Conservation (phyloP, 2,329 filamentous ascomycete species). For the Fusarium euwallaceae region DNA sequence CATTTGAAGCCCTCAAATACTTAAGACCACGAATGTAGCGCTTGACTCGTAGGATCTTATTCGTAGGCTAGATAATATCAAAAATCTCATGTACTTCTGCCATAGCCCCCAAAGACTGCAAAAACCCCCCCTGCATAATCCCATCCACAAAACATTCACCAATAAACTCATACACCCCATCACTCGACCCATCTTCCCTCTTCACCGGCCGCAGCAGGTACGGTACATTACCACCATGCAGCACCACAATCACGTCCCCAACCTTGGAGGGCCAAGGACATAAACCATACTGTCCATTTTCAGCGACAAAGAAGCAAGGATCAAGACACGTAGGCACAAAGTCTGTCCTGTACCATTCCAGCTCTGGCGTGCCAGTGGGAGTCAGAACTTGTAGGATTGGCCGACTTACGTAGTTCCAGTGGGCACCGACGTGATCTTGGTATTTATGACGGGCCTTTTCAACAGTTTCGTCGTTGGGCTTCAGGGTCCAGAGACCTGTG, state of each 20-base stretch:
- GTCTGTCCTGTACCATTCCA: constrained; percentile 8
- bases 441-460: constrained; percentile 21
- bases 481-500: constrained; percentile 19
- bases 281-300: constrained; percentile 15
- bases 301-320: constrained; percentile 23
- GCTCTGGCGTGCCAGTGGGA: fast-evolving
- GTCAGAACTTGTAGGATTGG: background rate
- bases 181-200: background rate
- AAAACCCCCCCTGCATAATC: constrained; percentile 30
- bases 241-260: constrained; percentile 18
- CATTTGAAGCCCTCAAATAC: background rate
- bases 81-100: background rate
- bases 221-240: constrained; percentile 30
- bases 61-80: background rate
- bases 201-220: constrained; percentile 14
- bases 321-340: constrained; percentile 18
- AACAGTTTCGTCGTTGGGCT: background rate
- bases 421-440: constrained; percentile 19
- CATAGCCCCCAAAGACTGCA: background rate
- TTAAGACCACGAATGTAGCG: too few species aligned
- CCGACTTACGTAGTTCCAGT: constrained; percentile 11
- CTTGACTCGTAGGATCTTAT: background rate
- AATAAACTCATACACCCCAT: constrained; percentile 1
- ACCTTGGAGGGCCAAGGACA: constrained; percentile 34
- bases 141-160: constrained; percentile 33